Percentiles rank a stretch among this genome's conserved stretches.
Evolutionary conservation across 2,329 filamentous ascomycete genomes (phyloP).

Genomic region (Rasamsonia emersonii): DNA sequence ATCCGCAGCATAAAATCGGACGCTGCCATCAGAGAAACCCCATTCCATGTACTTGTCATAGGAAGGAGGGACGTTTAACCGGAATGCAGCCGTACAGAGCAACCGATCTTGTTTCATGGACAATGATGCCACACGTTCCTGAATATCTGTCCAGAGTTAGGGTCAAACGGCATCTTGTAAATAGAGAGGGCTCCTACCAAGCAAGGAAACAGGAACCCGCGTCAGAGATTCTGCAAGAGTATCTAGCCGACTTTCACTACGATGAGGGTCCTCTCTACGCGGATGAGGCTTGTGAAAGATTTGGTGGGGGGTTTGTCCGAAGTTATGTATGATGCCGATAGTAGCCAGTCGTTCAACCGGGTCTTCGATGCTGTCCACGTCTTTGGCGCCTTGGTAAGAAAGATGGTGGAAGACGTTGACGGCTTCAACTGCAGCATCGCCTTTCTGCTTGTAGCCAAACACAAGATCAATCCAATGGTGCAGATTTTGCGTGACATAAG

Average conservation of each 20-base stretch:
- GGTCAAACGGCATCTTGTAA: not conserved
- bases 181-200: constrained; percentile 41
- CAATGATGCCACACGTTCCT: constrained; percentile 72
- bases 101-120: constrained; percentile 73
- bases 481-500: constrained; percentile 79
- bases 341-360: constrained; percentile 78
- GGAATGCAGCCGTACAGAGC: constrained; percentile 73
- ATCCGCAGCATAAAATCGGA: constrained; percentile 83
- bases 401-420: constrained; percentile 95
- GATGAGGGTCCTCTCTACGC: constrained; percentile 58
- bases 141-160: constrained; percentile 44
- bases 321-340: constrained; percentile 96
- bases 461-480: constrained; percentile 95
- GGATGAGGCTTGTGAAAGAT: constrained; percentile 79
- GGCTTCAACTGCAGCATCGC: constrained; percentile 82
- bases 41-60: constrained; percentile 93
- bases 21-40: constrained; percentile 87
- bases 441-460: constrained; percentile 88
- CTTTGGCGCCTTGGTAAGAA: constrained; percentile 87
- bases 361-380: constrained; percentile 84
- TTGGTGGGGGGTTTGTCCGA: constrained; percentile 94
- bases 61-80: constrained; percentile 73
- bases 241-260: constrained; percentile 64
- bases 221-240: constrained; percentile 66
- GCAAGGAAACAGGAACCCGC: constrained; percentile 67